Percentiles rank a stretch among this genome's conserved stretches.
phyloP scores from a whole-genome alignment of 768 basidiomycete genomes.

The Phylloporus sp. region DNA sequence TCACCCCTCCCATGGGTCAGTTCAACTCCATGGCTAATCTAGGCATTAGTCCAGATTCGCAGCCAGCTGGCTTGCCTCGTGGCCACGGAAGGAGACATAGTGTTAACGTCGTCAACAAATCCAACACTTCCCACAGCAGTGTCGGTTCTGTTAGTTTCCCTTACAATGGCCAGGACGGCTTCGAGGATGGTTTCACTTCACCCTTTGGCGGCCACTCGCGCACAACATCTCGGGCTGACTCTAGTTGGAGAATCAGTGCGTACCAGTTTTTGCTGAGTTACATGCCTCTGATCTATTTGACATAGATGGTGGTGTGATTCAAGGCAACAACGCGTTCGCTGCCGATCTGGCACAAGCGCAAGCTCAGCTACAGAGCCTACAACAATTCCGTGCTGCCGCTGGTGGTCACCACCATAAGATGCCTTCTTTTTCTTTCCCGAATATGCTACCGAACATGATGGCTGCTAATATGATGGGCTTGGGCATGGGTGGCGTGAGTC shows the following conservation, averaged over 20 bases:
- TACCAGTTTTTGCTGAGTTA: constrained; percentile 12
- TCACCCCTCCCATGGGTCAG: constrained; percentile 51
- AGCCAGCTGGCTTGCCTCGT: constrained; percentile 62
- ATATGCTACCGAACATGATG: constrained; percentile 97
- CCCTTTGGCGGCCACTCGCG: constrained; percentile 67
- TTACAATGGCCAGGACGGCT: constrained; percentile 55
- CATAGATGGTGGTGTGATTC: constrained; percentile 67
- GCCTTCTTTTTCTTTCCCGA: constrained; percentile 96
- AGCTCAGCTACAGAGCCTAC: constrained; percentile 91
- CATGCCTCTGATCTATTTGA: constrained; percentile 8
- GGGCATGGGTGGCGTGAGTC: constrained; percentile 72
- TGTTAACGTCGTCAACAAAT: constrained; percentile 86
- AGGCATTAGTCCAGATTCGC: constrained; percentile 58
- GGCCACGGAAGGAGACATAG: constrained; percentile 88
- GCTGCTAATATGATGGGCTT: constrained; percentile 95
- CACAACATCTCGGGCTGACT: constrained; percentile 70
- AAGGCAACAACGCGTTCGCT: constrained; percentile 59
- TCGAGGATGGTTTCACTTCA: constrained; percentile 77
- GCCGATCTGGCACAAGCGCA: constrained; percentile 95
- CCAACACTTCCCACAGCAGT: constrained; percentile 39
- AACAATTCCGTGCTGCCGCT: constrained; percentile 93
- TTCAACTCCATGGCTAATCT: constrained; percentile 52
- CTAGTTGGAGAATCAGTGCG: constrained; percentile 87
- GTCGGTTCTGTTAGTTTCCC: constrained; percentile 48
- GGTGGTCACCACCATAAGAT: constrained; percentile 95